A percentile compares a stretch with the other conserved stretches of the same genome.
Evolutionary conservation across 2,329 filamentous ascomycete genomes (phyloP).

Genomic region (Diaporthe citriasiana): DNA sequence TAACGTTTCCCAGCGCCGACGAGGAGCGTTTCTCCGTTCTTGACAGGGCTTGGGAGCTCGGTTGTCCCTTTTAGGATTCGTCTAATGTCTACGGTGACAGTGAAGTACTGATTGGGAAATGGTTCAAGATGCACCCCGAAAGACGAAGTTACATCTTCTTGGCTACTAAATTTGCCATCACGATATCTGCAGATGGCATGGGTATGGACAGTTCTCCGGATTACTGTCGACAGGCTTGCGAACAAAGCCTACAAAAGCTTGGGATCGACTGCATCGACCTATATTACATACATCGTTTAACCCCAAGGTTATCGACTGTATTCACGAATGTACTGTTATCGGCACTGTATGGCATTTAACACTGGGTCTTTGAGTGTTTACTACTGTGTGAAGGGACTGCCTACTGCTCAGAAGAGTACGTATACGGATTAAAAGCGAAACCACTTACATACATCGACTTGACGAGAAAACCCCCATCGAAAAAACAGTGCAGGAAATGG

Average conservation of each 20-base stretch:
- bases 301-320: no score
- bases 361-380: no score
- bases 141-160: constrained; percentile 55
- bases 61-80: constrained; percentile 60
- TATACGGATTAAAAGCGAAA: no score
- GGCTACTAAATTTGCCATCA: constrained; percentile 48
- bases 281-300: constrained; percentile 61
- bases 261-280: constrained; percentile 62
- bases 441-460: constrained; percentile 59
- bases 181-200: constrained; percentile 39
- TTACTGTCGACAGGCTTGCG: constrained; percentile 30
- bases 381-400: no score
- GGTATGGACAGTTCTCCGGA: constrained; percentile 18
- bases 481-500: constrained; percentile 58
- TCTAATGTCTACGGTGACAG: constrained; percentile 54
- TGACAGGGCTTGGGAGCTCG: constrained; percentile 57
- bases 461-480: constrained; percentile 55
- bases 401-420: no score
- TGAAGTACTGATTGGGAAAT: constrained; percentile 55
- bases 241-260: constrained; percentile 53
- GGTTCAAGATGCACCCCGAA: constrained; percentile 55
- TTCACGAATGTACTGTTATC: no score
- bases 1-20: neutral
- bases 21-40: constrained; percentile 46
- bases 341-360: no score